Conservation (phyloP, 2,329 filamentous ascomycete species). For the Purpureocillium takamizusanense region DNA sequence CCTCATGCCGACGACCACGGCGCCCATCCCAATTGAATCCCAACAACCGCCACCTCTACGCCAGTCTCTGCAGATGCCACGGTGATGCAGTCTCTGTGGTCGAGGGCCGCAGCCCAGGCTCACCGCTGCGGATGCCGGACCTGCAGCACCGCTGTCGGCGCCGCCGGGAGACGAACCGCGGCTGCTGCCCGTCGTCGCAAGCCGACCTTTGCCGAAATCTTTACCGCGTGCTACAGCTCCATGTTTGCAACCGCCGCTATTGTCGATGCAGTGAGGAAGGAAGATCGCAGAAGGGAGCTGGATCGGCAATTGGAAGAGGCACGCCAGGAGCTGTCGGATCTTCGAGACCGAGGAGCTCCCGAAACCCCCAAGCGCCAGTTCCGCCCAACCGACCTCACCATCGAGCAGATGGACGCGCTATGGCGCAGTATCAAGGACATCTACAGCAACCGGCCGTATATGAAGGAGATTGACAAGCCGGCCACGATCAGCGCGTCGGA, state of each 20-base stretch:
- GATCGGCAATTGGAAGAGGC: slow-evolving; percentile 51
- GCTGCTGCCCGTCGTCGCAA: slow-evolving; percentile 40
- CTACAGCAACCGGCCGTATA: slow-evolving; percentile 21
- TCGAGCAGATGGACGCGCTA: slow-evolving; percentile 20
- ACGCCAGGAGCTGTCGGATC: slow-evolving; percentile 33
- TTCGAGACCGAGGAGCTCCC: slow-evolving; percentile 22
- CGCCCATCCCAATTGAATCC: slow-evolving; percentile 3
- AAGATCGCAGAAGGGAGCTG: slow-evolving; percentile 48
- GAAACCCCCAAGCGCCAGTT: slow-evolving; percentile 5
- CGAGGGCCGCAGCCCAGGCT: slow-evolving; percentile 50
- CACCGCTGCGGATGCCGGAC: slow-evolving; percentile 55
- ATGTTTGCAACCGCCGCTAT: slow-evolving; percentile 57
- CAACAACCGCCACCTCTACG: neutral
- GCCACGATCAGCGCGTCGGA: slow-evolving; percentile 16
- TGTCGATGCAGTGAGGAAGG: slow-evolving; percentile 51
- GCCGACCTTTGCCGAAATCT: slow-evolving; percentile 40
- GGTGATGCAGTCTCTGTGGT: slow-evolving; percentile 61
- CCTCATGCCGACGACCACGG: neutral
- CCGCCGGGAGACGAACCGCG: slow-evolving; percentile 40
- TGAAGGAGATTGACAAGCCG: slow-evolving; percentile 25
- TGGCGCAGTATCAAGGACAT: slow-evolving; percentile 22
- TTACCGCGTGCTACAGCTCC: slow-evolving; percentile 60
- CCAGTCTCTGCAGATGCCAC: slow-evolving; percentile 14
- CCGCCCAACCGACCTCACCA: slow-evolving; percentile 9
- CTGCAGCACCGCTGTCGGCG: slow-evolving; percentile 43